Evolutionary conservation across 208 protist species (phyloP), one percentile per base, ranked within the genome.

Genomic region (Wallacemonas collosoma): DNA sequence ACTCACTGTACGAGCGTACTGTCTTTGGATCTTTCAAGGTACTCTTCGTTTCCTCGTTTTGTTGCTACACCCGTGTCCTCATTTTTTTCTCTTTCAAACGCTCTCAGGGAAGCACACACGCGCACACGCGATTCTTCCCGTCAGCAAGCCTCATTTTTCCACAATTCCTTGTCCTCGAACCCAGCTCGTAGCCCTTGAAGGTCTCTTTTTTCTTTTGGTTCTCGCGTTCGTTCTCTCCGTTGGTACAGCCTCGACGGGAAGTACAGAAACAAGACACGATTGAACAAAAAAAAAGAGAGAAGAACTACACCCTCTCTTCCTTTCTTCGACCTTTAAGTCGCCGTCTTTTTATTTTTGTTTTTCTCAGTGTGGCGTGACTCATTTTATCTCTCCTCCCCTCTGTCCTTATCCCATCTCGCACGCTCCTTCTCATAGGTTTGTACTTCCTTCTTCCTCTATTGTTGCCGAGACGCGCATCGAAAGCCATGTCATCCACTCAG

Each of bases 331-430:
- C 66, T 71, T 41, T 64, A n/a, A 38, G 41, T 47, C 54, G 48
- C 9, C 41, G 38, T 45, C 57, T 7, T 57, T 43, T 26, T 53
- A 1, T 64, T 38, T 41, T 68, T 39, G 17, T 41, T 62, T 74
- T 44, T 6, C 60, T 51, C 15, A 26, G 15, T 55, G 40, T 35
- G 12, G 50, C 17, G 9, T 72, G 40, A 36, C 6, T 70, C 35
- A 44, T 71, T 68, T 77, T 17, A 47, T 62, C 35, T 55, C n/a
- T 57, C 47, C 61, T 47, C 48, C 17, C 54, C 26, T 57, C 50
- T 38, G 45, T 48, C 47, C n/a, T 67, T 67, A 45, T 73, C 17
- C 38, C 39, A 38, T 68, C 26, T 26, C 26, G 0, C 26, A 26
- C 26, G 26, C 26, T 26, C 26, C 26, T 26, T 26, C 26, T 26